phyloP scores from a whole-genome alignment of 2,329 filamentous ascomycete genomes.

The Aspergillus carbonarius region DNA sequence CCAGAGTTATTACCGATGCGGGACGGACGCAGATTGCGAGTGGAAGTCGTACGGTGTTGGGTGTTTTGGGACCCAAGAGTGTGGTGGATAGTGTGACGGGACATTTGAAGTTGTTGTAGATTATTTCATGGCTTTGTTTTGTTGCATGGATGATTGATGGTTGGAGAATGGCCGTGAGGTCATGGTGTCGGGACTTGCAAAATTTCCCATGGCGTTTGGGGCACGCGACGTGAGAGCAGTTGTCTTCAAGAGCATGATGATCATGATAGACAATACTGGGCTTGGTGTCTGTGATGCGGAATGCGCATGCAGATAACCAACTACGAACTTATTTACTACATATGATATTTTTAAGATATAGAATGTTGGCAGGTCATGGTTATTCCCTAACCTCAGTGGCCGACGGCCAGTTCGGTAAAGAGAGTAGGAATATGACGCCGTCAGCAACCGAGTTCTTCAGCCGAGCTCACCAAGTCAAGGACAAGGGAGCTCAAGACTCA shows the following conservation, averaged over 20 bases:
- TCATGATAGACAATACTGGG: background rate
- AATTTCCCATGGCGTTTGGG: too few species aligned
- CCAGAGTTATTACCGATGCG: conserved; percentile 91
- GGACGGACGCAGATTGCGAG: conserved; percentile 94
- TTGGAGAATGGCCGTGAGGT: background rate
- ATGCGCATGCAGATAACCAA: background rate
- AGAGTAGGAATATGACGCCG: conserved; percentile 85
- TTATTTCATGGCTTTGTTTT: conserved; percentile 1
- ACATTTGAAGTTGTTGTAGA: conserved; percentile 75
- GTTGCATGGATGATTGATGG: background rate
- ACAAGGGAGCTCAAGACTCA: conserved; percentile 64
- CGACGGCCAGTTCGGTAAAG: conserved; percentile 81
- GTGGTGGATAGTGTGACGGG: conserved; percentile 85
- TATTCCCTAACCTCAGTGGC: conserved; percentile 85
- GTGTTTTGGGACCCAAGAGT: conserved; percentile 78
- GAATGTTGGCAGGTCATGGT: conserved; percentile 77
- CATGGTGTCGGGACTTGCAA: too few species aligned
- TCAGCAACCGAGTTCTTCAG: conserved; percentile 53
- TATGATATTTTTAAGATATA: background rate
- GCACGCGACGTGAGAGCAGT: too few species aligned
- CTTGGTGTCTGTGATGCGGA: too few species aligned
- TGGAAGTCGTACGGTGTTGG: conserved; percentile 88
- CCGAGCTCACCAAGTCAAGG: conserved; percentile 62
- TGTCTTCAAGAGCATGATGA: background rate
- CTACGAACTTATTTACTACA: conserved; percentile 4